Conservation (phyloP, 1,284 basidiomycete species). For the Cryptococcus sp. region DNA sequence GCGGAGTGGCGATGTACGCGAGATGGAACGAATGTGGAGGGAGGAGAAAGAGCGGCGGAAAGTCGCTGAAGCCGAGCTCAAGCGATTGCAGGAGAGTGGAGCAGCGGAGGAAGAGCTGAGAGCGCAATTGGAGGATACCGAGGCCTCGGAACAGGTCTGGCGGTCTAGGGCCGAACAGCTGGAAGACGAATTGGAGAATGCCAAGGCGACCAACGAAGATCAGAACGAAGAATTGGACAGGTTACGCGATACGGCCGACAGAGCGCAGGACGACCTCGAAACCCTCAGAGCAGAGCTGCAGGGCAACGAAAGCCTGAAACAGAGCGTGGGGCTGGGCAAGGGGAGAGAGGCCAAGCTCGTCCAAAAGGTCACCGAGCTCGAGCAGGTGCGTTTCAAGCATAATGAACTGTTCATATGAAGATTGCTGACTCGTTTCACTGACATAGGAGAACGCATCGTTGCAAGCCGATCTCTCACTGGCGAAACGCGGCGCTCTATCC, state of each 20-base stretch:
- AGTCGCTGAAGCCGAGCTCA: conserved; percentile 32
- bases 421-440: neutral
- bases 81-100: conserved; percentile 56
- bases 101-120: conserved; percentile 61
- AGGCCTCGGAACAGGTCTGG: conserved; percentile 63
- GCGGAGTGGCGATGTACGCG: conserved; percentile 30
- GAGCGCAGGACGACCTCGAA: conserved; percentile 63
- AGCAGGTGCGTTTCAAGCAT: conserved; percentile 58
- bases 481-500: conserved; percentile 36
- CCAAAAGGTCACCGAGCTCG: conserved; percentile 60
- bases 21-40: conserved; percentile 41
- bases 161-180: conserved; percentile 68
- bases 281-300: conserved; percentile 61
- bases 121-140: conserved; percentile 64
- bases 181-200: conserved; percentile 67
- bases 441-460: conserved; percentile 47
- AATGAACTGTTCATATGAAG: neutral
- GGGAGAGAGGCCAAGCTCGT: conserved; percentile 66
- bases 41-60: conserved; percentile 45
- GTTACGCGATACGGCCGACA: conserved; percentile 57
- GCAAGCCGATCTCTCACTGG: conserved; percentile 42
- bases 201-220: conserved; percentile 57
- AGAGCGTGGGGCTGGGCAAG: conserved; percentile 52
- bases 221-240: conserved; percentile 62
- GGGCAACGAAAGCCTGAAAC: conserved; percentile 43